phyloP scores from a whole-genome alignment of 2,329 filamentous ascomycete species.

The Colletotrichum limetticola region DNA sequence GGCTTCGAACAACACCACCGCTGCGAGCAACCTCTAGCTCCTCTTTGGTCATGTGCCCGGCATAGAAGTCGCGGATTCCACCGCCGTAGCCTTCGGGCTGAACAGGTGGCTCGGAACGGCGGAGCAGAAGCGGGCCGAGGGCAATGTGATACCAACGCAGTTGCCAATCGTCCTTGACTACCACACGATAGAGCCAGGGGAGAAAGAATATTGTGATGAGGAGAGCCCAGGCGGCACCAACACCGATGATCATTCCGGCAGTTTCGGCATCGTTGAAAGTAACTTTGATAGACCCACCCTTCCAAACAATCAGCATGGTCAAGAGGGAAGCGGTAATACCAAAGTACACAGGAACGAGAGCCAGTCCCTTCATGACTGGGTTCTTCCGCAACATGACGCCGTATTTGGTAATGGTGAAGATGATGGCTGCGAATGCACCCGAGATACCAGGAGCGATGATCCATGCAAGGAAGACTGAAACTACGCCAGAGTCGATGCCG shows the following conservation, averaged over 20 bases:
- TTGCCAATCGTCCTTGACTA: slow-evolving; percentile 66
- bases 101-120: slow-evolving; percentile 45
- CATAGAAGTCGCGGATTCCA: slow-evolving; percentile 60
- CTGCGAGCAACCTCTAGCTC: slow-evolving; percentile 52
- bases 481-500: slow-evolving; percentile 48
- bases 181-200: slow-evolving; percentile 63
- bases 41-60: slow-evolving; percentile 59
- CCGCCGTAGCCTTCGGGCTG: slow-evolving; percentile 48
- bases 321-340: slow-evolving; percentile 57
- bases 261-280: slow-evolving; percentile 45
- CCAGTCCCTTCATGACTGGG: slow-evolving; percentile 52
- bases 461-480: slow-evolving; percentile 59
- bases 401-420: slow-evolving; percentile 55
- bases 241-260: slow-evolving; percentile 60
- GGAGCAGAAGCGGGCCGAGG: slow-evolving; percentile 59
- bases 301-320: slow-evolving; percentile 37
- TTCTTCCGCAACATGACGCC: slow-evolving; percentile 53
- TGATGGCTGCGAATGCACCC: slow-evolving; percentile 53
- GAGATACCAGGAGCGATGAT: slow-evolving; percentile 58
- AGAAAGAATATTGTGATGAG: slow-evolving; percentile 60
- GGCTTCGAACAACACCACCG: slow-evolving; percentile 16
- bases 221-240: slow-evolving; percentile 55
- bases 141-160: slow-evolving; percentile 62
- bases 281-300: slow-evolving; percentile 35
- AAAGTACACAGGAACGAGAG: slow-evolving; percentile 66